Base-by-base conservation (phyloP, 257 asterid genomes). In the Solanum piurae region DNA sequence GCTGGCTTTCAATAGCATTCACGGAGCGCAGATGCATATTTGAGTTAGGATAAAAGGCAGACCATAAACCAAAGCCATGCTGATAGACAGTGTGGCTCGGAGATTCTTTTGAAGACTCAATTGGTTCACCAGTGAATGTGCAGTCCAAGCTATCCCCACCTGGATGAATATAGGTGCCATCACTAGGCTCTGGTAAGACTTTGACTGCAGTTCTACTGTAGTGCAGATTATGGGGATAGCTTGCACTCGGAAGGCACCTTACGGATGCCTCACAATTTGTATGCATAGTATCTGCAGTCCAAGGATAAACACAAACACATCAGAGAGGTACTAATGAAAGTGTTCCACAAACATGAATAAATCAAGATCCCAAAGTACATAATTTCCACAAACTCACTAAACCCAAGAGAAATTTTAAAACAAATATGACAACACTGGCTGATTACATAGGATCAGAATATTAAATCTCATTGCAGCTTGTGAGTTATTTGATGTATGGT, bases 171-270 rank as follows among this genome's bases (percentile, higher is more conserved):
- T 83, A 79, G 58, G 86, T 46, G 86, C 89, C 91, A 44, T 90
- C 93, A 84, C 90, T 93, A 87, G 88, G 88, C 91, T 91, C 91
- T 20, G 88, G 90, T 76, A 90, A 89, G 87, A 91, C 95, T 89
- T 92, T 93, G 89, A 86, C 49, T 34, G 89, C 87, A 37, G 90
- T 80, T 90, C 88, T 89, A 89, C 87, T 93, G 85, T 87, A 89
- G 55, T 94, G 93, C 86, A 87, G 86, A 84, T 83, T 86, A 90
- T 90, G 91, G 46, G 94, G 93, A 89, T 76, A 91, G 44, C 90
- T 91, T 89, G 91, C 93, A 91, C 87, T 92, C 83, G 89, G 95
- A 91, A 92, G 91, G 94, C 95, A 89, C 89, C 89, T 94, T 75
- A 90, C 68, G 18, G 95, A 89, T 87, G 96, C 94, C 95, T 92